phyloP scores from a whole-genome alignment of 1,284 basidiomycete species.

The Moniliophthora roreri region DNA sequence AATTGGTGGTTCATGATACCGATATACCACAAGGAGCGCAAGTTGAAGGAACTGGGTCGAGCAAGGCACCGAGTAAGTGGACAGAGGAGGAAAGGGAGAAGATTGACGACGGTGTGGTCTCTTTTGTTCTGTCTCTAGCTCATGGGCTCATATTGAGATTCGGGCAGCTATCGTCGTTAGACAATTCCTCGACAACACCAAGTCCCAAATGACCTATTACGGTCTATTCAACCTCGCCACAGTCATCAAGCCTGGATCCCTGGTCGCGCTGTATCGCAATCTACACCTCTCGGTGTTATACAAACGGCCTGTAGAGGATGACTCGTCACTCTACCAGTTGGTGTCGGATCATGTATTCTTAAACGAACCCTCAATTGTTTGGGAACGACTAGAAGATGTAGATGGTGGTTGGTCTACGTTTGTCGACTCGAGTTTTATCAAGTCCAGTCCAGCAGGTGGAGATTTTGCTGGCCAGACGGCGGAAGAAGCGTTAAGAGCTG shows the following conservation, averaged over 20 bases:
- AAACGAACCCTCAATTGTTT: constrained; percentile 75
- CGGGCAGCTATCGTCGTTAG: constrained; percentile 65
- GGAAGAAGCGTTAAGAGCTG: constrained; percentile 52
- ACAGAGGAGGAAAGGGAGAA: constrained; percentile 54
- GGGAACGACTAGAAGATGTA: constrained; percentile 88
- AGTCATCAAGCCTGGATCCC: constrained; percentile 49
- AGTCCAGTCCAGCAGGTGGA: constrained; percentile 70
- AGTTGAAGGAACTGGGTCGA: too few relatives aligned
- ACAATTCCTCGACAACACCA: constrained; percentile 69
- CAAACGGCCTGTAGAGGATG: constrained; percentile 43
- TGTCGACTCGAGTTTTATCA: constrained; percentile 68
- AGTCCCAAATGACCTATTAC: constrained; percentile 85
- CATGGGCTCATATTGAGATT: background rate
- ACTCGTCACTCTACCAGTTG: constrained; percentile 69
- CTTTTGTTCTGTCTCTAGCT: background rate
- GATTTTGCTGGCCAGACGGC: constrained; percentile 77
- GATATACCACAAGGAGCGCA: constrained; percentile 15
- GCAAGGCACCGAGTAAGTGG: constrained; percentile 28
- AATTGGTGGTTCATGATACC: constrained; percentile 46
- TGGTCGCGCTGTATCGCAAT: constrained; percentile 84
- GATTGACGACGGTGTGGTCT: constrained; percentile 63
- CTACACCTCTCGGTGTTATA: constrained; percentile 89
- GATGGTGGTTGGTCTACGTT: constrained; percentile 77
- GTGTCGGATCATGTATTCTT: constrained; percentile 83
- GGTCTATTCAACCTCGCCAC: constrained; percentile 72